Percentiles rank a stretch among this genome's conserved stretches.
Conservation (phyloP, 1,139 yeast species). For the Geotrichum histeridarum region DNA sequence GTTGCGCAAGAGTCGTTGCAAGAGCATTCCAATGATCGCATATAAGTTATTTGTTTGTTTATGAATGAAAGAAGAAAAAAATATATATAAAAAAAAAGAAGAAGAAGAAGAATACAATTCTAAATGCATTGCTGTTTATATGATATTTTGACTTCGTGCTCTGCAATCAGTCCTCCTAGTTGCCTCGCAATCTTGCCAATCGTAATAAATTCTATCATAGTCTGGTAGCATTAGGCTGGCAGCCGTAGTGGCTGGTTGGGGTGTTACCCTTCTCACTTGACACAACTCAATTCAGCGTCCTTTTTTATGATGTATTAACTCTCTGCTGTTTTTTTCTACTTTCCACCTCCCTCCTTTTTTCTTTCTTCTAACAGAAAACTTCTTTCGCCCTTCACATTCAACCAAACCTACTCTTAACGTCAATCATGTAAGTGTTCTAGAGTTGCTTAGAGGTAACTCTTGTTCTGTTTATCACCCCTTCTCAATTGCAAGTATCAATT, state of each 20-base stretch:
- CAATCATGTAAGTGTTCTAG: neutral
- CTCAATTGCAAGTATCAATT: neutral
- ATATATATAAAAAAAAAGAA: neutral
- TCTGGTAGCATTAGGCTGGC: neutral
- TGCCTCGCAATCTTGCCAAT: too few species aligned
- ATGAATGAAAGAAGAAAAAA: neutral
- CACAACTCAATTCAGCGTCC: neutral
- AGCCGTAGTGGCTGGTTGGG: neutral
- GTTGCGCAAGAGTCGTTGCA: neutral
- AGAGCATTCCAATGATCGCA: neutral
- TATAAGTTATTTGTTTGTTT: neutral
- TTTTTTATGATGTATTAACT: neutral
- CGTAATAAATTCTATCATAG: neutral
- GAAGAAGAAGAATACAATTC: neutral
- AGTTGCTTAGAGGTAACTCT: too few species aligned
- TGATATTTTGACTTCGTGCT: too few species aligned
- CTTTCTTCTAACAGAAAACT: neutral
- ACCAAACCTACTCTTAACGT: neutral
- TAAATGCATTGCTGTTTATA: neutral
- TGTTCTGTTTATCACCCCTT: neutral
- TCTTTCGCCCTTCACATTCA: neutral
- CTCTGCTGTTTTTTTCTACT: neutral
- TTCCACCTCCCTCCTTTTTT: neutral
- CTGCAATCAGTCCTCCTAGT: too few species aligned
- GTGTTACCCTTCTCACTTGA: constrained; percentile 5